Conservation (phyloP, 169 alveolate genomes). For the Babesia ovata region DNA sequence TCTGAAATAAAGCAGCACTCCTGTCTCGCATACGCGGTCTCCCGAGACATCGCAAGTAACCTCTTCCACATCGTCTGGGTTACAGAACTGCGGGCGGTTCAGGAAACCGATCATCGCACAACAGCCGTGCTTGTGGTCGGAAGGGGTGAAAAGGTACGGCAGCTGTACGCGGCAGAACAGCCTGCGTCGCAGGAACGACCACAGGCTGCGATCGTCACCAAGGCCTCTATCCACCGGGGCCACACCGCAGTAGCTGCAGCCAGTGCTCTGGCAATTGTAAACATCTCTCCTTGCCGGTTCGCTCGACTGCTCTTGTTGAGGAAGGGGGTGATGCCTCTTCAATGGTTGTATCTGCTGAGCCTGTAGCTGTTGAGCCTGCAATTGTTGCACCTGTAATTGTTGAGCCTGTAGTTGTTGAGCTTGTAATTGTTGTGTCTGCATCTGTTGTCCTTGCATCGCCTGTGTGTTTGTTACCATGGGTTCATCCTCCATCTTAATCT, state of each 20-base stretch:
- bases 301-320: conserved; percentile 15
- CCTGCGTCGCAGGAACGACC: conserved; percentile 67
- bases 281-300: conserved; percentile 36
- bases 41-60: conserved; percentile 15
- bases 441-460: background rate
- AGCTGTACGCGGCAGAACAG: conserved; percentile 77
- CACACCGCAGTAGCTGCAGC: conserved; percentile 63
- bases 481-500: conserved; percentile 1
- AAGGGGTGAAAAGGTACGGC: conserved; percentile 82
- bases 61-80: conserved; percentile 15
- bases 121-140: conserved; percentile 82
- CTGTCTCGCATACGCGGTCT: conserved; percentile 85
- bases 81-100: conserved; percentile 70
- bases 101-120: conserved; percentile 84
- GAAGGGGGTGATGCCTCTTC: conserved; percentile 18
- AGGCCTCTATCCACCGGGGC: conserved; percentile 59
- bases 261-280: conserved; percentile 64
- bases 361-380: conserved; percentile 5
- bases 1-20: conserved; percentile 84
- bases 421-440: background rate
- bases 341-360: conserved; percentile 17
- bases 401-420: too few relatives aligned
- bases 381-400: too few relatives aligned
- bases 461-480: background rate
- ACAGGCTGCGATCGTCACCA: conserved; percentile 53